These are phyloP conservation scores for Fusarium beomiforme DNA, from an alignment of 2,329 filamentous ascomycete species.

Conservation along the genomic window DNA sequence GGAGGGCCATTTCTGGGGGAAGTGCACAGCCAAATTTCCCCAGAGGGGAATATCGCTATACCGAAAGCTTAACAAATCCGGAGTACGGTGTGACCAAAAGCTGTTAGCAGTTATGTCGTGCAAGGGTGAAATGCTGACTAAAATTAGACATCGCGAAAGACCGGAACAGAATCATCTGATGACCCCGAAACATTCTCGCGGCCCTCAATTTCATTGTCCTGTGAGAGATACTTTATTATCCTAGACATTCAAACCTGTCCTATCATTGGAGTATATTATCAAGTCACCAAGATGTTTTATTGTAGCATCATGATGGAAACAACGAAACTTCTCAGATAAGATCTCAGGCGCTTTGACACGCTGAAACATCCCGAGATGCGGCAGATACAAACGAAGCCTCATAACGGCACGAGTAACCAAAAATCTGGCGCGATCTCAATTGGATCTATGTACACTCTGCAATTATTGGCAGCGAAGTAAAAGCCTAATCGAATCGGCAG, in stretches of 20 bases:
- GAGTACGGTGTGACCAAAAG: accelerated
- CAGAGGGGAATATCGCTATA: not conserved
- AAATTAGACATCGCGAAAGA: conserved; percentile 1
- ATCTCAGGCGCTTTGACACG: conserved; percentile 2
- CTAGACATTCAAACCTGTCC: accelerated
- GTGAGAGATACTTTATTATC: not conserved
- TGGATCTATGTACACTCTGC: not conserved
- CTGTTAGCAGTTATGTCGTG: not conserved
- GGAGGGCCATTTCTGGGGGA: not conserved
- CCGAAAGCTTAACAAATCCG: not conserved
- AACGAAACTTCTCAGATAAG: not conserved
- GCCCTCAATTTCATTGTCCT: not conserved
- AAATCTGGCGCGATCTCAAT: not conserved
- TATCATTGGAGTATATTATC: not conserved
- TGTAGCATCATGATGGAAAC: not conserved
- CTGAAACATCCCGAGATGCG: conserved; percentile 15
- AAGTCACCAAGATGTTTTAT: too few species aligned
- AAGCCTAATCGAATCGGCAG: conserved; percentile 12
- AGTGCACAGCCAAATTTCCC: not conserved
- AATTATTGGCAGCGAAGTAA: not conserved
- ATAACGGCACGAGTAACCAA: not conserved
- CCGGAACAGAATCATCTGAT: conserved; percentile 21
- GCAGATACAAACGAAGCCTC: conserved; percentile 1
- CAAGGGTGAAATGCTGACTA: not conserved
- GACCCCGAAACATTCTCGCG: conserved; percentile 19